These are phyloP conservation scores for Saccharomycopsis sp. DNA, from an alignment of 805 yeast species.

Conservation along the genomic window DNA sequence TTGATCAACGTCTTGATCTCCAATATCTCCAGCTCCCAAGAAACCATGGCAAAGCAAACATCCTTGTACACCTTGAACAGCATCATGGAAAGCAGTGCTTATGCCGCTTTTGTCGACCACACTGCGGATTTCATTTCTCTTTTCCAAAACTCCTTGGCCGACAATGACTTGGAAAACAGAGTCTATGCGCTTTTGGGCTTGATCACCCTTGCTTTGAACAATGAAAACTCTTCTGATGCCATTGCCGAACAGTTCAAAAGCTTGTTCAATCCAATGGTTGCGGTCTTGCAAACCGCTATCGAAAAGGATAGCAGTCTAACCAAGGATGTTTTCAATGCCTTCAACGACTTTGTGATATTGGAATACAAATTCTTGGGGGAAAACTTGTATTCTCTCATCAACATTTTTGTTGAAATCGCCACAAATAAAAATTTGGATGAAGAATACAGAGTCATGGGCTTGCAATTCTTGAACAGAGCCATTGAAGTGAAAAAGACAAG, in stretches of 20 bases:
- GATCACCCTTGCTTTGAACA: constrained; percentile 52
- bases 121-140: constrained; percentile 61
- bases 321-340: constrained; percentile 69
- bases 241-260: constrained; percentile 47
- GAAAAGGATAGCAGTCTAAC: constrained; percentile 65
- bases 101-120: constrained; percentile 47
- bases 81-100: constrained; percentile 61
- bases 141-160: constrained; percentile 55
- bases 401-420: constrained; percentile 69
- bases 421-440: constrained; percentile 50
- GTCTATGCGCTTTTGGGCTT: constrained; percentile 76
- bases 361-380: constrained; percentile 77
- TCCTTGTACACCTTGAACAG: constrained; percentile 73
- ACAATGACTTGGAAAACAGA: constrained; percentile 60
- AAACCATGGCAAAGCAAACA: constrained; percentile 61
- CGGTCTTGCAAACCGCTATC: constrained; percentile 68
- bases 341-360: constrained; percentile 67
- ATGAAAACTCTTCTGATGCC: constrained; percentile 52
- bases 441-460: constrained; percentile 73
- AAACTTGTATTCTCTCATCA: constrained; percentile 56
- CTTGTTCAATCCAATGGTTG: constrained; percentile 71
- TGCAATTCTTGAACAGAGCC: constrained; percentile 75
- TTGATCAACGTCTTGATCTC: constrained; percentile 62
- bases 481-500: constrained; percentile 75
- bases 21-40: constrained; percentile 47